Base-by-base conservation (phyloP, 441 rosid species). In the Aleurites moluccanus region DNA sequence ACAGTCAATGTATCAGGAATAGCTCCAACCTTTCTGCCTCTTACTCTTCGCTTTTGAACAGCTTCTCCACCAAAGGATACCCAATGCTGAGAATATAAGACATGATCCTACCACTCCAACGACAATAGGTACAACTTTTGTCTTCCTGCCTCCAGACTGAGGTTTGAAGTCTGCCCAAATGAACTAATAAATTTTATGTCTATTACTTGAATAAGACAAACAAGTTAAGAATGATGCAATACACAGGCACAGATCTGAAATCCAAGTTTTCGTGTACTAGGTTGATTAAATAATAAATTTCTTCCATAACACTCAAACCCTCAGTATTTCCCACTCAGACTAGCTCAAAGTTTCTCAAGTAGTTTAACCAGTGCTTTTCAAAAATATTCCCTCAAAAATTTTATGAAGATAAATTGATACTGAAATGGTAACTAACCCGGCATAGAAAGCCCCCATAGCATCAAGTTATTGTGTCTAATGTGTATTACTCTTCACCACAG, bases 1-100 rank as follows among this genome's bases (percentile, higher is more conserved):
- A 50, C 10, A 11, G 35, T 4, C 21, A 1, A 11, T 57, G 4
- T 15, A 49, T 73, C 0, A 27, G n/a, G 38, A 59, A 27, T 5
- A 40, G 14, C 10, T 20, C 50, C n/a, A 62, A 73, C 81, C 81
- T 73, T 55, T 57, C 18, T 72, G 52, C 55, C 67, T 64, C 66
- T 1, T 28, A 2, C 2, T 50, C 45, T 61, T 55, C 5, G 3
- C 52, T 69, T 57, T 65, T 15, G 21, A 73, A 25, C 70, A 53
- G 77, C 33, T 20, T 73, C 64, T 78, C 81, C 78, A 74, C 73
- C 52, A 63, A 33, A 78, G 21, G 44, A 69, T 20, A 25, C 70
- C 67, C 66, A 53, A 3, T 25, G 23, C 25, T 10, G 33, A 61
- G 14, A 53, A 9, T 42, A 78, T 15, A 8, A 73, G 71, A 57